Base-by-base conservation (phyloP, 2,329 filamentous ascomycete species). In the Alternaria conjuncta region DNA sequence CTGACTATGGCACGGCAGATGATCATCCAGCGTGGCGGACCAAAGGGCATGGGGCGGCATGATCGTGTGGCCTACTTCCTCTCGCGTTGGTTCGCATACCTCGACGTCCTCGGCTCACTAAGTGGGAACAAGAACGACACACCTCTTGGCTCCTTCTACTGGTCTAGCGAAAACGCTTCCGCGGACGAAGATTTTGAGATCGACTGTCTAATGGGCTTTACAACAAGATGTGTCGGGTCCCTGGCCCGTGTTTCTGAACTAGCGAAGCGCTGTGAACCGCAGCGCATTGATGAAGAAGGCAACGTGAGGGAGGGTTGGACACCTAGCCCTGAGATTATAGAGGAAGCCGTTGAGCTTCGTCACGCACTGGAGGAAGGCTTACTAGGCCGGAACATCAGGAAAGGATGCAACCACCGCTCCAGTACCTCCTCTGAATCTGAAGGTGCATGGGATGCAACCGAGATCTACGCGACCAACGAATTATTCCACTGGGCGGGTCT, bases 121-220 rank as follows among this genome's bases (percentile, higher is more conserved):
- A 89, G 83, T 58, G 91, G 91, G 15, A 83, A 80, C 65, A 80
- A 81, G 55, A 81, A 81, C 55, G 80, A 82, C 61, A 73, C 74
- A 36, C 82, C 82, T 0, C 72, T 85, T 2, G 78, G 77, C 46
- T 71, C 74, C 3, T 78, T 76, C 43, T 84, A 85, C 67, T 81
- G 78, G 76, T 73, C 84, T 11, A 67, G 56, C 0, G 67, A 75
- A 25, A 85, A 86, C 61, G 83, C 84, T 5, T 74, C 81, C 5
- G 84, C 87, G 32, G 86, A 88, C 58, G 86, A 90, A 67, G 90
- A 88, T 50, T 89, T 87, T 70, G 84, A 90, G 62, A 92, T 94
- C 61, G 92, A 94, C 79, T 96, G 92, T 78, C 89, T 94, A 65
- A 89, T 93, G 72, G 92, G 92, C 9, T 94, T 93, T 79, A 93